phyloP scores from a whole-genome alignment of 495 filamentous ascomycete genomes.

The Penicillium fimorum region DNA sequence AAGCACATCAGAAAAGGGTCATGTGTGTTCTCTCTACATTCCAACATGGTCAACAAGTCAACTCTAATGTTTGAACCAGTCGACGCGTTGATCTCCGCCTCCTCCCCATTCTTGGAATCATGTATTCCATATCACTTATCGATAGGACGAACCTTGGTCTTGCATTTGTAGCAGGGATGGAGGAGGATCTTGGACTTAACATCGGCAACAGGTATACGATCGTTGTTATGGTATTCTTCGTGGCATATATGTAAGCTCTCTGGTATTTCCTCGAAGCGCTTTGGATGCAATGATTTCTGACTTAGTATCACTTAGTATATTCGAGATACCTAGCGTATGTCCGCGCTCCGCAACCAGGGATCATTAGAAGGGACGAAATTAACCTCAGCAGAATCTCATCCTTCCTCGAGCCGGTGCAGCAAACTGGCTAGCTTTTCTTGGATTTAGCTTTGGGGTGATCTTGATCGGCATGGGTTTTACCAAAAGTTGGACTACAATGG shows the following conservation, averaged over 20 bases:
- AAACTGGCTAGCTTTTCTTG: slow-evolving; percentile 2
- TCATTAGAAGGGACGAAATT: not conserved
- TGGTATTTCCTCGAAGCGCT: not conserved
- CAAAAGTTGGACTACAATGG: not conserved
- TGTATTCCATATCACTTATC: slow-evolving; percentile 5
- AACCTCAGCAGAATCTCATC: not conserved
- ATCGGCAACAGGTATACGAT: not conserved
- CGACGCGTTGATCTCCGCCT: slow-evolving; percentile 2
- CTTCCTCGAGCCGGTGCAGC: slow-evolving; percentile 3
- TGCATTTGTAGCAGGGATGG: slow-evolving; percentile 1
- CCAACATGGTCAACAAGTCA: not conserved
- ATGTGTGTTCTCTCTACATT: not conserved
- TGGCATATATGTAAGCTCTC: slow-evolving; percentile 3
- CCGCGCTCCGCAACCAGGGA: not conserved
- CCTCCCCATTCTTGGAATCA: slow-evolving; percentile 5
- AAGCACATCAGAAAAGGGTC: slow-evolving; percentile 2
- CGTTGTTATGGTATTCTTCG: slow-evolving; percentile 2
- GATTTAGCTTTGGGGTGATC: slow-evolving; percentile 1
- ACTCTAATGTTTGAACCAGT: not conserved
- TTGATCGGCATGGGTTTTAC: slow-evolving; percentile 4
- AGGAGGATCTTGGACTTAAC: slow-evolving; percentile 1
- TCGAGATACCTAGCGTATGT: slow-evolving; percentile 5
- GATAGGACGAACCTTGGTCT: slow-evolving; percentile 4
- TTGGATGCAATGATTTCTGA: not conserved
- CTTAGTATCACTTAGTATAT: not conserved